A percentile compares a stretch with the other conserved stretches of the same genome.
These are phyloP conservation scores for Beauveria asiatica DNA, from an alignment of 2,329 filamentous ascomycete genomes.

Conservation along the genomic window DNA sequence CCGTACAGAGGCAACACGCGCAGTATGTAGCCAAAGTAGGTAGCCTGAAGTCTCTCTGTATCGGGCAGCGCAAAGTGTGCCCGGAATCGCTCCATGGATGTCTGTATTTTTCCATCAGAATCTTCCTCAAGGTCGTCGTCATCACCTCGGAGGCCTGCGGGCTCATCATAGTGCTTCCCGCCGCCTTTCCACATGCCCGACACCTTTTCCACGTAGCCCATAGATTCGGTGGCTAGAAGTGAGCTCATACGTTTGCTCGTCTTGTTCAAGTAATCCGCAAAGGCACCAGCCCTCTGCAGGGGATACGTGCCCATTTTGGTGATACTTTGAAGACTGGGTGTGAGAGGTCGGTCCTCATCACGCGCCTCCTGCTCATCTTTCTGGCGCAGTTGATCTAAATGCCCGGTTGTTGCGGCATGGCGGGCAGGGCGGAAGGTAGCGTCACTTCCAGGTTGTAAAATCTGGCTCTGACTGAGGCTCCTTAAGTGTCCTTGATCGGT, in stretches of 20 bases:
- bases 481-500: slow-evolving; percentile 44
- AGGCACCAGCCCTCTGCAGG: slow-evolving; percentile 70
- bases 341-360: slow-evolving; percentile 14
- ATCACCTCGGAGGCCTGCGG: slow-evolving; percentile 41
- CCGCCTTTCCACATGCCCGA: slow-evolving; percentile 95
- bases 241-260: slow-evolving; percentile 75
- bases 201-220: slow-evolving; percentile 94
- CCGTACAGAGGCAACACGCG: slow-evolving; percentile 87
- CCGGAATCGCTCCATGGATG: slow-evolving; percentile 73
- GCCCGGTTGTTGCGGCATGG: slow-evolving; percentile 9
- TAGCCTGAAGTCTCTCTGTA: slow-evolving; percentile 74
- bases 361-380: background rate
- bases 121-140: slow-evolving; percentile 48
- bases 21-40: slow-evolving; percentile 88
- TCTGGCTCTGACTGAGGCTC: slow-evolving; percentile 15
- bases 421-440: background rate
- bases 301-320: slow-evolving; percentile 63
- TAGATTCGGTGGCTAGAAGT: slow-evolving; percentile 78
- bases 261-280: slow-evolving; percentile 74
- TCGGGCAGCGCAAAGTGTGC: slow-evolving; percentile 83
- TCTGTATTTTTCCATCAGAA: slow-evolving; percentile 55
- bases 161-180: slow-evolving; percentile 75
- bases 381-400: slow-evolving; percentile 1
- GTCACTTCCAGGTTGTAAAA: background rate
- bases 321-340: slow-evolving; percentile 43